These are phyloP conservation scores for Pythium aristosporum DNA, from an alignment of 352 stramenopile genomes.

Conservation along the genomic window DNA sequence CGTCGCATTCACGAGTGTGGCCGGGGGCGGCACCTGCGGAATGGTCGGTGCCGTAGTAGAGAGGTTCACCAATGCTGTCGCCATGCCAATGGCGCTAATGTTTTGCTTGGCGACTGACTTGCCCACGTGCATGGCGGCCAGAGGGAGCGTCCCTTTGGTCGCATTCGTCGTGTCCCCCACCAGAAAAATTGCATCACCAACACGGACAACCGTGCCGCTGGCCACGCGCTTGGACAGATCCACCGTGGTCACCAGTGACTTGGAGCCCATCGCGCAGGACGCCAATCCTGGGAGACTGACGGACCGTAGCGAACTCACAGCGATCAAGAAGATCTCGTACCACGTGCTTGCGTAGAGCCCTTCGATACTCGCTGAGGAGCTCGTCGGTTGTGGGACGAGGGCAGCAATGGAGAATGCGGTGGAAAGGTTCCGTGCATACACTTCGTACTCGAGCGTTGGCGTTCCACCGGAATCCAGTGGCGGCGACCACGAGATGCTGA, in stretches of 20 bases:
- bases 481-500: constrained; percentile 48
- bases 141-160: constrained; percentile 30
- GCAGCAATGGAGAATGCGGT: constrained; percentile 33
- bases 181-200: constrained; percentile 27
- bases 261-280: constrained; percentile 36
- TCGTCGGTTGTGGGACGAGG: constrained; percentile 2
- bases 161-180: constrained; percentile 39
- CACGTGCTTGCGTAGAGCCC: constrained; percentile 35
- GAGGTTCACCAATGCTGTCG: constrained; percentile 33
- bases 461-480: constrained; percentile 56
- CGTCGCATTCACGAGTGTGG: constrained; percentile 34
- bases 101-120: constrained; percentile 31
- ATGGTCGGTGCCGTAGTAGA: constrained; percentile 35
- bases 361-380: constrained; percentile 23
- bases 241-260: constrained; percentile 32
- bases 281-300: constrained; percentile 33
- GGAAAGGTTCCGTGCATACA: constrained; percentile 34
- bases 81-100: constrained; percentile 30
- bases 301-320: constrained; percentile 26
- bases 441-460: constrained; percentile 26
- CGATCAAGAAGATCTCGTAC: constrained; percentile 60
- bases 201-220: constrained; percentile 34
- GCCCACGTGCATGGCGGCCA: constrained; percentile 28
- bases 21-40: constrained; percentile 32
- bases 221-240: constrained; percentile 38